These are phyloP conservation scores for Gracilaria domingensis DNA, from an alignment of 23 red algal genomes.

Conservation along the genomic window DNA sequence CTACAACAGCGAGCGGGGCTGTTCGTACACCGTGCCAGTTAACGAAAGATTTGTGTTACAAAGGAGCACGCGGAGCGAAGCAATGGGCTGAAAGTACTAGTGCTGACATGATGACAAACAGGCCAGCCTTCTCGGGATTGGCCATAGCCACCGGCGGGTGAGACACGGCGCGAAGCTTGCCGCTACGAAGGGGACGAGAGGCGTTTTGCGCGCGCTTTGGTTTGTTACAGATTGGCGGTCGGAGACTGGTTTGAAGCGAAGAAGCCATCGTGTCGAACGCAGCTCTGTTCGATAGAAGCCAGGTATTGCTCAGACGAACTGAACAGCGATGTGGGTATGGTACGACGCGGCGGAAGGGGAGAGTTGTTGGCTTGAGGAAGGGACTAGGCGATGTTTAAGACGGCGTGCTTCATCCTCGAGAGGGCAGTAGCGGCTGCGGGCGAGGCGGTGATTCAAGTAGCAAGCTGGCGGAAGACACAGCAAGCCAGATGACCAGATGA, in stretches of 20 bases:
- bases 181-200: background rate
- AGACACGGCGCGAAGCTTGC: slow-evolving; percentile 3
- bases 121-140: slow-evolving; percentile 18
- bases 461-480: background rate
- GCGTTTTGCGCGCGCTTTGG: background rate
- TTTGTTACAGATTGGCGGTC: slow-evolving; percentile 23
- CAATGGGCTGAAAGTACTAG: slow-evolving; percentile 26
- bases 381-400: background rate
- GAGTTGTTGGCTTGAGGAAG: background rate
- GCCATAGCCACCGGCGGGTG: slow-evolving; percentile 22
- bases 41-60: background rate
- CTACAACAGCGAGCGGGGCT: background rate
- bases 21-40: background rate
- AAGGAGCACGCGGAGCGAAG: slow-evolving; percentile 14
- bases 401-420: background rate
- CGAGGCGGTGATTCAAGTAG: background rate
- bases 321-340: background rate
- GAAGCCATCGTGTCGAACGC: background rate
- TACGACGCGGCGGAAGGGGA: background rate
- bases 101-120: slow-evolving; percentile 42
- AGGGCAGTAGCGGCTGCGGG: no score
- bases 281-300: background rate
- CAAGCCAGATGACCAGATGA: background rate
- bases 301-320: background rate
- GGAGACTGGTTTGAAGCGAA: background rate